Evolutionary conservation across 306 rosid genomes (phyloP), one percentile per base, ranked within the genome.

Genomic region (Gillenia trifoliata): DNA sequence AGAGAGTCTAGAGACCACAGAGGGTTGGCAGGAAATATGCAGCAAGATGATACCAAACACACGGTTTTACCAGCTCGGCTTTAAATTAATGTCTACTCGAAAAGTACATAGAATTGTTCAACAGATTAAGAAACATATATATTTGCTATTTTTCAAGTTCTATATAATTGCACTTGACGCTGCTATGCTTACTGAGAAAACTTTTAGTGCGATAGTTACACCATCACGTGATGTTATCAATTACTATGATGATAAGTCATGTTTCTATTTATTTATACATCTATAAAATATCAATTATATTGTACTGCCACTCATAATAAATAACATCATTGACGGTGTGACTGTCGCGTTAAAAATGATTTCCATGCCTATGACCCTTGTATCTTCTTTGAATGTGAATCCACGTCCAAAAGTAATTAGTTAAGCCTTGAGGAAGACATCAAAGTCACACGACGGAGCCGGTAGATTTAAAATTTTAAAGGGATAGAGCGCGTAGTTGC

Each of bases 11-110:
- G 22, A 49, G 19, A 68, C 41, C 9, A 36, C 8, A 60, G 83
- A 52, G 63, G 78, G 76, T 65, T 43, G 73, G 77, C 77, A 76
- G 8, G 81, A 77, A 74, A 78, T 43, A 76, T 82, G 83, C 41
- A 62, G 36, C 85, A 82, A 36, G 67, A 76, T 79, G 80, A 73
- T 66, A 87, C 94, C 91, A 79, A 76, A 87, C 83, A 92, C 94
- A 77, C 95, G 95, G 85, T 86, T 89, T 86, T 74, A 64, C 77
- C 79, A 45, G 52, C 38, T 74, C 75, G 13, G 63, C 66, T 29
- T 40, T 65, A 40, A 62, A 54, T 28, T 75, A 69, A 13, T 49
- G 56, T 80, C 22, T 20, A 34, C n/a, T 49, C 36, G 41, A 64
- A 68, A 26, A 26, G n/a, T 26, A 55, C 60, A 26, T 56, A 20